phyloP scores from a whole-genome alignment of 1,139 yeast genomes.

The Trichomonascaceae sp. region DNA sequence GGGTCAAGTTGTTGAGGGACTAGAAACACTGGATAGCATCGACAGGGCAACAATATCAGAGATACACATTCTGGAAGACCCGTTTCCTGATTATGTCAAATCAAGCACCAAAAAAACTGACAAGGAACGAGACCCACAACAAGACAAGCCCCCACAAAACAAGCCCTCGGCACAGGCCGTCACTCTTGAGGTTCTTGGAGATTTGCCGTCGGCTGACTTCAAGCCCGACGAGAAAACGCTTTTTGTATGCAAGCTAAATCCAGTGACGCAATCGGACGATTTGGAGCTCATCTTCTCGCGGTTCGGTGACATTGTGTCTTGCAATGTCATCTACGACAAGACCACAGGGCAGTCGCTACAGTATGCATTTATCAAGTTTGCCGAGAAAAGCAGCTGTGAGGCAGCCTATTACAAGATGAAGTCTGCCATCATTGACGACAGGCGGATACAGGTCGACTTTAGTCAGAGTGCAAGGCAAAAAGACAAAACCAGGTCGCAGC shows the following conservation, averaged over 20 bases:
- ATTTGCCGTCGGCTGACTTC: constrained; percentile 44
- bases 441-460: constrained; percentile 53
- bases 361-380: constrained; percentile 53
- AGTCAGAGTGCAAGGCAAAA: constrained; percentile 57
- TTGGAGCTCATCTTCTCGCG: constrained; percentile 41
- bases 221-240: constrained; percentile 50
- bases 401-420: constrained; percentile 47
- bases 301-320: constrained; percentile 41
- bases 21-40: constrained; percentile 33
- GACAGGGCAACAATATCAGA: constrained; percentile 36
- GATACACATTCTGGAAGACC: constrained; percentile 40
- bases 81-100: too few relatives aligned
- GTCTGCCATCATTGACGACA: constrained; percentile 49
- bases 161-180: constrained; percentile 45
- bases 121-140: too few relatives aligned
- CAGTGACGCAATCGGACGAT: constrained; percentile 44
- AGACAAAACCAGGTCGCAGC: constrained; percentile 7
- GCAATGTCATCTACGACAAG: constrained; percentile 38
- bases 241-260: constrained; percentile 51
- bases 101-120: too few relatives aligned
- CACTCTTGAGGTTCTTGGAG: constrained; percentile 52
- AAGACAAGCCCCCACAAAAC: too few relatives aligned
- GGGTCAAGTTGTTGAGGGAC: constrained; percentile 42
- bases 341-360: constrained; percentile 38
- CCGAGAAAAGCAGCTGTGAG: constrained; percentile 38